Percentiles rank a stretch among this genome's conserved stretches.
phyloP scores from a whole-genome alignment of 768 basidiomycete species.

The Gloeostereum incarnatum region DNA sequence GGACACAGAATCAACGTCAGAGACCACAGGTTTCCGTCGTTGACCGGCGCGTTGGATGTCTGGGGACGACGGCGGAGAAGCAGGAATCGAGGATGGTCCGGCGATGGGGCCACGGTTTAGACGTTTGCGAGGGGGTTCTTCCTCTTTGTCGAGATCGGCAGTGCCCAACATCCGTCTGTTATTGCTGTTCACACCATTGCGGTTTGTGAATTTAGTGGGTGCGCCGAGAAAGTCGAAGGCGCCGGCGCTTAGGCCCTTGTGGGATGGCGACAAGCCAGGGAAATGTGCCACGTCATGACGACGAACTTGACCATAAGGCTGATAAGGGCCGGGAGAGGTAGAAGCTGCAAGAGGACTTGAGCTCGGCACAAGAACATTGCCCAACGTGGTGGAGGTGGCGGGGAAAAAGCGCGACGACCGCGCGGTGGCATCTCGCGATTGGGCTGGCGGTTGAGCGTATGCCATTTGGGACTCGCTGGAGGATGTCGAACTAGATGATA shows the following conservation, averaged over 20 bases:
- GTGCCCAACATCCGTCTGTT: not conserved
- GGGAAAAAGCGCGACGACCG: conserved; percentile 56
- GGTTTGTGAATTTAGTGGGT: conserved; percentile 43
- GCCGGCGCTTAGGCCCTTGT: conserved; percentile 14
- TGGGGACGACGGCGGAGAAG: conserved; percentile 49
- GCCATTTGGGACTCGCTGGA: conserved; percentile 13
- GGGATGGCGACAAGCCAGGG: conserved; percentile 26
- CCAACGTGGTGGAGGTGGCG: conserved; percentile 33
- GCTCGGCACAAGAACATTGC: conserved; percentile 64
- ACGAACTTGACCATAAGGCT: conserved; percentile 24
- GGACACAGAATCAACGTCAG: conserved; percentile 32
- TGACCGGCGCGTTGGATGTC: conserved; percentile 45
- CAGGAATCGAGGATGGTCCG: conserved; percentile 25
- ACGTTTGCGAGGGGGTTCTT: conserved; percentile 67
- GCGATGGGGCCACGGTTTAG: conserved; percentile 41
- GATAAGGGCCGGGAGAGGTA: conserved; percentile 25
- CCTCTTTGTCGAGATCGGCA: conserved; percentile 23
- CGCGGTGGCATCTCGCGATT: conserved; percentile 72
- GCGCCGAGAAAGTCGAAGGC: conserved; percentile 46
- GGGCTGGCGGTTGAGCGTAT: conserved; percentile 38
- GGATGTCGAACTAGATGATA: conserved; percentile 18
- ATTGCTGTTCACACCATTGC: not conserved
- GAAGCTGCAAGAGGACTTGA: conserved; percentile 56
- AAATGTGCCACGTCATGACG: conserved; percentile 33
- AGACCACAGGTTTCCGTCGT: conserved; percentile 29